Conservation (phyloP, 176 grass and related monocot species). For the Avena eriantha region DNA sequence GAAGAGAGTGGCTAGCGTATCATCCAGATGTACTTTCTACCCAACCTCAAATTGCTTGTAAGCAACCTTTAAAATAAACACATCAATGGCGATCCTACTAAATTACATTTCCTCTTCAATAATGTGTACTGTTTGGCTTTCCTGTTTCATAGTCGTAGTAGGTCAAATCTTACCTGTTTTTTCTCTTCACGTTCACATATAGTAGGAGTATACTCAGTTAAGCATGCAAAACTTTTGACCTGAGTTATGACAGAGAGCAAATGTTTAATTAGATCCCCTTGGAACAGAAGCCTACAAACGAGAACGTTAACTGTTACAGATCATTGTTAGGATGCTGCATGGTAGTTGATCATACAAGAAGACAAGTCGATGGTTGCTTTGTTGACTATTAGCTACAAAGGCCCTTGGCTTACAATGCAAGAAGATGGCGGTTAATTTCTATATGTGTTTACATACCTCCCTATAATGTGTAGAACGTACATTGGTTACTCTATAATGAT, state of each 20-base stretch:
- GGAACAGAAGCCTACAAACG: slow-evolving; percentile 28
- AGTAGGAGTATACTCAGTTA: not conserved
- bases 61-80: slow-evolving; percentile 1
- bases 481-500: too few species aligned
- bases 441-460: too few species aligned
- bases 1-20: not conserved
- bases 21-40: not conserved
- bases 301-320: not conserved
- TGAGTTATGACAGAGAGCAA: not conserved
- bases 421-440: slow-evolving; percentile 31
- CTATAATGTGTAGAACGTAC: too few species aligned
- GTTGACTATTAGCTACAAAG: slow-evolving; percentile 36
- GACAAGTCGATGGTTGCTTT: slow-evolving; percentile 28
- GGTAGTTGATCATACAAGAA: slow-evolving; percentile 19
- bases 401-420: slow-evolving; percentile 44
- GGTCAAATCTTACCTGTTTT: not conserved
- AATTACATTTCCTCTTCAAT: not conserved
- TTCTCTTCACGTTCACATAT: not conserved
- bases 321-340: not conserved
- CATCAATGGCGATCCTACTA: not conserved
- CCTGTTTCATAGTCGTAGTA: not conserved
- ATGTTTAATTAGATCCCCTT: slow-evolving; percentile 39
- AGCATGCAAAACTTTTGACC: slow-evolving; percentile 3
- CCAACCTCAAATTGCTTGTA: slow-evolving; percentile 25
- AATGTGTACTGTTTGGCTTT: not conserved